phyloP scores from a whole-genome alignment of 2,329 filamentous ascomycete genomes.

The Rachicladosporium sp. region DNA sequence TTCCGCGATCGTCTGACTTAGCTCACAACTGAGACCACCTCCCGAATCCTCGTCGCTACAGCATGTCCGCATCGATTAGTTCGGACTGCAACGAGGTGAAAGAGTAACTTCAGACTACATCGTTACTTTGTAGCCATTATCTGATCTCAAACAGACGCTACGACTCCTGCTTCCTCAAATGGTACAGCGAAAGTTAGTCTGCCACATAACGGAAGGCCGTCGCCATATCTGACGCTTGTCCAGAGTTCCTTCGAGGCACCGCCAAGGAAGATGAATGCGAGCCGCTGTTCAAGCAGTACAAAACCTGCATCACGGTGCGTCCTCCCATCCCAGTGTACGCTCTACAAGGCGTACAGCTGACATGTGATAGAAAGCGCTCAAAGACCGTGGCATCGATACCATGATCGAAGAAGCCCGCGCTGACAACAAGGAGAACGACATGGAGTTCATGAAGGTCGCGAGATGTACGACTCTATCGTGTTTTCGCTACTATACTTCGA shows the following conservation, averaged over 20 bases:
- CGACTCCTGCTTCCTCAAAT: conserved; percentile 95
- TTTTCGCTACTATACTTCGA: too few species aligned
- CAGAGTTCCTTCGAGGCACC: conserved; percentile 76
- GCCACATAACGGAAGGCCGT: too few species aligned
- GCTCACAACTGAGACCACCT: too few species aligned
- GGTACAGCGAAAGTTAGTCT: conserved; percentile 90
- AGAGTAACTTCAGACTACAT: too few species aligned
- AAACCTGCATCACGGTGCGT: conserved; percentile 65
- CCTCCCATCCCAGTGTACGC: too few species aligned
- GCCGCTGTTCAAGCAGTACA: conserved; percentile 76
- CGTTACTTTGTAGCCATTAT: too few species aligned
- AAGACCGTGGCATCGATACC: conserved; percentile 80
- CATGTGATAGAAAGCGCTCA: conserved; percentile 58
- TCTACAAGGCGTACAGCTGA: conserved; percentile 1
- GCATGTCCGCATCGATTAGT: conserved; percentile 87
- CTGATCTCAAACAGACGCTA: too few species aligned
- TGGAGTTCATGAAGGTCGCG: conserved; percentile 46
- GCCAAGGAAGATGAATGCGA: conserved; percentile 79
- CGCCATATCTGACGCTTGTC: neutral
- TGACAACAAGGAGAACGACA: conserved; percentile 78
- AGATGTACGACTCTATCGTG: conserved; percentile 1
- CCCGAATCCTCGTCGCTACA: too few species aligned
- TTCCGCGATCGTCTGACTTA: too few species aligned
- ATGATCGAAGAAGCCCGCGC: conserved; percentile 85
- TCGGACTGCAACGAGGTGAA: conserved; percentile 93